Conservation (phyloP, 768 basidiomycete species). For the Artomyces pyxidatus region DNA sequence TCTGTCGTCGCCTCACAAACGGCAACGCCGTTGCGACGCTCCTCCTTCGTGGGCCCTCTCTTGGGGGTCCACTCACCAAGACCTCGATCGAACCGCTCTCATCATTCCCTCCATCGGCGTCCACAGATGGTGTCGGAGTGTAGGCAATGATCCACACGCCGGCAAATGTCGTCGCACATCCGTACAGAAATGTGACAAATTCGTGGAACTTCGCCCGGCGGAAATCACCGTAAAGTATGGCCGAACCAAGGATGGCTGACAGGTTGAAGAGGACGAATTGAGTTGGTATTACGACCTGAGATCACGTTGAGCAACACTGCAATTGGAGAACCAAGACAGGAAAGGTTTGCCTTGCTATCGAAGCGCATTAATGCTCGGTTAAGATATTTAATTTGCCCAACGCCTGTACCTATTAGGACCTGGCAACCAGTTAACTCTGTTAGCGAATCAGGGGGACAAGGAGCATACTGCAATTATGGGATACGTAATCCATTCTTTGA, state of each 20-base stretch:
- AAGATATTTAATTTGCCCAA: slow-evolving; percentile 80
- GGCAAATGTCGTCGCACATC: slow-evolving; percentile 80
- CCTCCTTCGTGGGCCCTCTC: slow-evolving; percentile 24
- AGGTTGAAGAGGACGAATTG: slow-evolving; percentile 95
- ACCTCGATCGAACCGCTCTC: slow-evolving; percentile 28
- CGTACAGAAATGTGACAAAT: slow-evolving; percentile 78
- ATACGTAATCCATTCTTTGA: slow-evolving; percentile 77
- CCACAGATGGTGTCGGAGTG: slow-evolving; percentile 28
- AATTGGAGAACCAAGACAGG: slow-evolving; percentile 1
- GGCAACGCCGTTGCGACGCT: slow-evolving; percentile 32
- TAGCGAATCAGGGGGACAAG: slow-evolving; percentile 2
- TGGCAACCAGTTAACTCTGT: slow-evolving; percentile 20
- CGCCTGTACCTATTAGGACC: slow-evolving; percentile 65
- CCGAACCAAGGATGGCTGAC: slow-evolving; percentile 87
- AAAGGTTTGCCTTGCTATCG: slow-evolving; percentile 67
- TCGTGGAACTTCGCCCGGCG: slow-evolving; percentile 72
- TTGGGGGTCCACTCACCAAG: slow-evolving; percentile 29
- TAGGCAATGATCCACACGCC: slow-evolving; percentile 88
- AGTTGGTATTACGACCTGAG: slow-evolving; percentile 80
- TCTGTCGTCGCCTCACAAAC: slow-evolving; percentile 42
- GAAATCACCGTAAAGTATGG: slow-evolving; percentile 93
- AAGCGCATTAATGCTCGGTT: slow-evolving; percentile 89
- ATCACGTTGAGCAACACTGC: too few relatives aligned
- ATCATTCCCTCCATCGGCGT: slow-evolving; percentile 21
- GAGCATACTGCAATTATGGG: slow-evolving; percentile 65